A percentile compares a stretch with the other conserved stretches of the same genome.
Evolutionary conservation across 306 rosid genomes (phyloP).

Genomic region (Prunus dulcis): DNA sequence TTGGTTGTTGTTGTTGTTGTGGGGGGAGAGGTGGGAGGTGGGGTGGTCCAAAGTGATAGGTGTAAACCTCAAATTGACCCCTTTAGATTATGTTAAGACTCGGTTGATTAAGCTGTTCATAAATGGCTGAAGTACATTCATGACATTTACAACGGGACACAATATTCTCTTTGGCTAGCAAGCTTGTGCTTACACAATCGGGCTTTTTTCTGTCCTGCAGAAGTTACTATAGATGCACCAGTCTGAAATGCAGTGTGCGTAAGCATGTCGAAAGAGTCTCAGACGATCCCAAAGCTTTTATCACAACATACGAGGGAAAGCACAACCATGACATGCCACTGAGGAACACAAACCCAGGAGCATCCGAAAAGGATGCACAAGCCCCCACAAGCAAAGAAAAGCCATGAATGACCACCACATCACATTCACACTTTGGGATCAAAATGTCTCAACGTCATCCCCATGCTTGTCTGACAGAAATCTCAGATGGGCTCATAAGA

Average conservation of each 20-base stretch:
- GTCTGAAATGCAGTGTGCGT: conserved; percentile 70
- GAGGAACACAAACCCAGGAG: conserved; percentile 41
- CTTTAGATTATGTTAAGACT: neutral
- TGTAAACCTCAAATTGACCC: neutral
- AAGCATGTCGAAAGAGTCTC: conserved; percentile 91
- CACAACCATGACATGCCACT: conserved; percentile 88
- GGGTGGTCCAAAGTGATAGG: too few species aligned
- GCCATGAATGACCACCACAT: neutral
- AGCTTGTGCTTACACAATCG: neutral
- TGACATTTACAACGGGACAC: neutral
- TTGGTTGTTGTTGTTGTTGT: too few species aligned
- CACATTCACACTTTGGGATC: neutral
- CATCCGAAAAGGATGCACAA: conserved; percentile 49
- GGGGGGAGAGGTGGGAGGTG: too few species aligned
- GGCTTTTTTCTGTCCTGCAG: conserved; percentile 39
- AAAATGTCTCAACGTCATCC: neutral
- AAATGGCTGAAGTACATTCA: neutral
- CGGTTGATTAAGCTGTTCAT: neutral
- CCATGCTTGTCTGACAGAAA: neutral
- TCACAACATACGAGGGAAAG: conserved; percentile 93
- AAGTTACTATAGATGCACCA: conserved; percentile 90
- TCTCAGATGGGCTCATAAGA: neutral
- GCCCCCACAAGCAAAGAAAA: conserved; percentile 20
- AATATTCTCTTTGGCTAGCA: neutral
- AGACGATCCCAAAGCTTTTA: conserved; percentile 80